Evolutionary conservation across 2,329 filamentous ascomycete species (phyloP).

Genomic region (Pleurostoma richardsiae): DNA sequence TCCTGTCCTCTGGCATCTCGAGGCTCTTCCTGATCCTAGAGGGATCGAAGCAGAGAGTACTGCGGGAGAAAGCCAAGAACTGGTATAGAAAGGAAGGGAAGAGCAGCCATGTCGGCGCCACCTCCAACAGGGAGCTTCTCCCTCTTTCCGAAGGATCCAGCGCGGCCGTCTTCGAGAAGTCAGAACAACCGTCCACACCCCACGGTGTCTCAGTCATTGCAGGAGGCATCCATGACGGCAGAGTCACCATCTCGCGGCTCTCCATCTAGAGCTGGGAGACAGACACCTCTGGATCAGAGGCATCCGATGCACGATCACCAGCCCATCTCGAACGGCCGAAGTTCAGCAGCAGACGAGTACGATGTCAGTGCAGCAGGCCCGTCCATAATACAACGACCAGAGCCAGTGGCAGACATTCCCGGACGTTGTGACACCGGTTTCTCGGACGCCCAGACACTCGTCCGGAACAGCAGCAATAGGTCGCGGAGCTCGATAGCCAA

Average conservation of each 20-base stretch:
- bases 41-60: background rate
- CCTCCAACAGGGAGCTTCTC: slow-evolving; percentile 46
- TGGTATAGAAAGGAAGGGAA: background rate
- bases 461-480: slow-evolving; percentile 41
- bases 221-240: slow-evolving; percentile 13
- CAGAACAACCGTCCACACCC: slow-evolving; percentile 18
- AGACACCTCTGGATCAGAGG: slow-evolving; percentile 24
- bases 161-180: slow-evolving; percentile 35
- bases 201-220: background rate
- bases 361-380: background rate
- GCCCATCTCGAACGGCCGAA: slow-evolving; percentile 12
- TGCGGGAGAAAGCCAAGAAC: background rate
- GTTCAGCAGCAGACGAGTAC: slow-evolving; percentile 4
- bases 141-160: slow-evolving; percentile 47
- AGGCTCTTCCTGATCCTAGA: background rate
- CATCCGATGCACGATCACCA: slow-evolving; percentile 27
- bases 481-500: slow-evolving; percentile 56
- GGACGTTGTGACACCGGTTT: slow-evolving; percentile 45
- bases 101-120: slow-evolving; percentile 29
- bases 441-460: slow-evolving; percentile 44
- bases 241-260: slow-evolving; percentile 18
- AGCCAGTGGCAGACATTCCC: slow-evolving; percentile 37
- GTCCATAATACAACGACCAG: slow-evolving; percentile 30
- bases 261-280: slow-evolving; percentile 20
- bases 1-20: background rate